A percentile compares a stretch with the other conserved stretches of the same genome.
Evolutionary conservation across 768 basidiomycete species (phyloP).

Genomic region (Kockovaella imperatae): DNA sequence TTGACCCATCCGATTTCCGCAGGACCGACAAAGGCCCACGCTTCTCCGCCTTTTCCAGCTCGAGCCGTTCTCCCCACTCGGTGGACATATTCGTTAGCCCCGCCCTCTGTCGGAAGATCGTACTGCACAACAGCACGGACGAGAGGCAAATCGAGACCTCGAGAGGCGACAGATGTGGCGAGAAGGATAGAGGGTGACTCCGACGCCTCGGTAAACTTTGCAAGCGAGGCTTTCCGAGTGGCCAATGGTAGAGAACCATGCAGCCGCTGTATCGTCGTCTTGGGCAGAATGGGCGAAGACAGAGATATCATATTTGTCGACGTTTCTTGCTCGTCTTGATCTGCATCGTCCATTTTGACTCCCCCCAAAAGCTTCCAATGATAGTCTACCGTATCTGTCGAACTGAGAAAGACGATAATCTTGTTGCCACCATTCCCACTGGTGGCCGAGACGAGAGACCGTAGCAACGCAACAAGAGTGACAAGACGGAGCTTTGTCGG

Average conservation of each 20-base stretch:
- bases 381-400: constrained; percentile 96
- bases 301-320: constrained; percentile 50
- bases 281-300: constrained; percentile 69
- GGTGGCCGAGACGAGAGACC: constrained; percentile 61
- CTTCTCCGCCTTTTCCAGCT: constrained; percentile 89
- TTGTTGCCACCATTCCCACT: constrained; percentile 32
- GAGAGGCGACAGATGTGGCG: constrained; percentile 96
- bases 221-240: constrained; percentile 73
- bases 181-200: constrained; percentile 62
- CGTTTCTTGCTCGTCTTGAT: constrained; percentile 35
- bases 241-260: constrained; percentile 84
- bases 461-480: constrained; percentile 73
- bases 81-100: constrained; percentile 92
- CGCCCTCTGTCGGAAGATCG: constrained; percentile 94
- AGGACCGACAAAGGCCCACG: constrained; percentile 85
- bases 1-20: constrained; percentile 82
- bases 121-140: constrained; percentile 92
- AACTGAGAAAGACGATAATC: constrained; percentile 89
- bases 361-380: constrained; percentile 80
- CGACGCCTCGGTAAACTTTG: constrained; percentile 57
- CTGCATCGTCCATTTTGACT: constrained; percentile 55
- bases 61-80: constrained; percentile 94
- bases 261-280: constrained; percentile 72
- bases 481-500: constrained; percentile 94
- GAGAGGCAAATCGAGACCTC: constrained; percentile 90